phyloP scores from a whole-genome alignment of 495 filamentous ascomycete species.

The Podospora comata region DNA sequence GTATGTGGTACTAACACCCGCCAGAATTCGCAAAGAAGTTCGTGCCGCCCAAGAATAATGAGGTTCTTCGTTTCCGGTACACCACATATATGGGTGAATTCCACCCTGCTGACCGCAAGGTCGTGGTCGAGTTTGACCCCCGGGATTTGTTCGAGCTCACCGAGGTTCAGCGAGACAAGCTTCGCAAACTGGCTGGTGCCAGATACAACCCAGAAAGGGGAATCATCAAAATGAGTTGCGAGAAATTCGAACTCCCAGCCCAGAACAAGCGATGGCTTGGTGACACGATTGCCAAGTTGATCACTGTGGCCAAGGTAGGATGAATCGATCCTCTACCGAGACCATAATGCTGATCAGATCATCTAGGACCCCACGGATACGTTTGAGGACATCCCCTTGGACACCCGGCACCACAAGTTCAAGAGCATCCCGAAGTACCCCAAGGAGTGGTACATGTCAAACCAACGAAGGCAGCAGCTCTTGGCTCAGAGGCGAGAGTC shows the following conservation, averaged over 20 bases:
- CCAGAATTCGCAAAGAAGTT: constrained; percentile 81
- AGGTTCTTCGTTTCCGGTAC: constrained; percentile 86
- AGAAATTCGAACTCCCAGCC: constrained; percentile 78
- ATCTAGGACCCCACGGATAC: constrained; percentile 65
- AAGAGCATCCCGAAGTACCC: constrained; percentile 74
- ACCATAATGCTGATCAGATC: constrained; percentile 11
- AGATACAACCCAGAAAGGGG: constrained; percentile 88
- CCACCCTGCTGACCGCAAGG: constrained; percentile 88
- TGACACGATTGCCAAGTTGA: constrained; percentile 68
- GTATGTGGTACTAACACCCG: neutral
- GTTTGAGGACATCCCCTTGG: constrained; percentile 86
- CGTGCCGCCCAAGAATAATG: constrained; percentile 59
- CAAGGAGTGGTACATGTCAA: constrained; percentile 72
- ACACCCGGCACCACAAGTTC: constrained; percentile 79
- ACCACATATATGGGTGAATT: constrained; percentile 95
- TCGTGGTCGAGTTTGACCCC: constrained; percentile 83
- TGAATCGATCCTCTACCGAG: neutral
- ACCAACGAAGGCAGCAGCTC: constrained; percentile 62
- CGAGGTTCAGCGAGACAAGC: constrained; percentile 65
- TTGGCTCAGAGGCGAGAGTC: constrained; percentile 54
- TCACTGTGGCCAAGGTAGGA: constrained; percentile 68
- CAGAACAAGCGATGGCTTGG: constrained; percentile 96
- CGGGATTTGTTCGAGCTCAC: constrained; percentile 59
- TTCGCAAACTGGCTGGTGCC: constrained; percentile 82
- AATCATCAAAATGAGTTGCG: constrained; percentile 84